Base-by-base conservation (phyloP, 2,329 filamentous ascomycete genomes). In the Exophiala alcalophila region DNA sequence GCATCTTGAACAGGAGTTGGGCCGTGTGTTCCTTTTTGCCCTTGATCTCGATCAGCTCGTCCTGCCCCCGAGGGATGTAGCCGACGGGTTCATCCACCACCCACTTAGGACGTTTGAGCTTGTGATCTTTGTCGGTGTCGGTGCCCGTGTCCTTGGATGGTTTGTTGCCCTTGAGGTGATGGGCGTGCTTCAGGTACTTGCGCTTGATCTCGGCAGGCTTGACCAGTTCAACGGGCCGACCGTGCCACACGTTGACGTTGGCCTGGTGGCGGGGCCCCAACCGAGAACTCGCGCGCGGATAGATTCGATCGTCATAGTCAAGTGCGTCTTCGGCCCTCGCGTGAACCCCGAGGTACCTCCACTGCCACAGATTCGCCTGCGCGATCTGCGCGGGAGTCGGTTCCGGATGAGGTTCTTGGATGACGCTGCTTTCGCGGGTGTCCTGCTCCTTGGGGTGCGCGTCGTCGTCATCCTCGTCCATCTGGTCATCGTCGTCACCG, bases 301-400 rank as follows among this genome's bases (percentile, higher is more conserved):
- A 97, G 53, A 98, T 97, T 52, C 92, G 83, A 64, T 98, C 92
- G 59, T 98, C 92, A 61, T 95, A 94, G 63, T 98, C 92, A 20
- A 98, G 72, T 0, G 88, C 92, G 68, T 98, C 92, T 64, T 97
- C 90, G 1, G 92, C 85, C 54, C 89, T 86, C 66, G 90, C 96
- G 66, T 98, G 92, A 55, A 95, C 89, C 25, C 92, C 92, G 5
- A 98, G 71, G 64, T 98, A 98, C 48, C 92, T 81, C 70, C 92
- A 97, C 2, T 89, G 90, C 92, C 92, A 98, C 59, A 96, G 78
- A 58, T 88, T 92, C 21, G 91, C 89, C 56, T 96, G 85, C 45
- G 92, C 87, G 44, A 91, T 84, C 62, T 97, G 91, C 60, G 94
- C 89, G 43, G 84, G 79, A 0, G 90, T 96, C 7, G 74, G 78